Evolutionary conservation across 2,329 filamentous ascomycete genomes (phyloP).

Genomic region (Apiospora koreana): DNA sequence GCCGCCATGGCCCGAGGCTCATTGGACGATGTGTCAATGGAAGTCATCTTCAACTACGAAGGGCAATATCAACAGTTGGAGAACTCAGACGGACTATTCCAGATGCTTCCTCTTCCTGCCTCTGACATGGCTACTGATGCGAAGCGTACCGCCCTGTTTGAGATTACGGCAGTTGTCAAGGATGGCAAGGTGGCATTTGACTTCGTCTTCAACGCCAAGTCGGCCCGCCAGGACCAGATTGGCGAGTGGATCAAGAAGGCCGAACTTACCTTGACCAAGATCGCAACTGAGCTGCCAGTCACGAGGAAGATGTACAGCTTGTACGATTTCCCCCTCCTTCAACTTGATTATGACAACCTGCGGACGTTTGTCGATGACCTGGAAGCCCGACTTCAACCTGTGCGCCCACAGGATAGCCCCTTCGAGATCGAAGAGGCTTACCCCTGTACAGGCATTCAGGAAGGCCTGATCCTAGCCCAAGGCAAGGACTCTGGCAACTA

Average conservation of each 20-base stretch:
- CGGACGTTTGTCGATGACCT: background rate
- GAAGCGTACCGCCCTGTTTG: conserved; percentile 2
- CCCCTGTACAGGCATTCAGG: conserved; percentile 13
- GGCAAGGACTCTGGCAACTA: conserved; percentile 14
- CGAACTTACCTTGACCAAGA: conserved; percentile 2
- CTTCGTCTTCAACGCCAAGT: conserved; percentile 11
- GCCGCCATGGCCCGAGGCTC: background rate
- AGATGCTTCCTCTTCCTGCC: conserved; percentile 13
- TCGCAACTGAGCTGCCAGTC: conserved; percentile 3
- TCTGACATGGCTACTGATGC: background rate
- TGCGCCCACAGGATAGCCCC: background rate
- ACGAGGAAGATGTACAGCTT: conserved; percentile 10
- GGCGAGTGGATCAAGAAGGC: conserved; percentile 12
- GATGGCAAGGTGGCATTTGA: conserved; percentile 11
- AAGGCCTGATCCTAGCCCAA: conserved; percentile 14
- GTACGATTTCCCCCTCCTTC: conserved; percentile 12
- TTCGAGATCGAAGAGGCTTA: conserved; percentile 14
- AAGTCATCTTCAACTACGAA: conserved; percentile 16
- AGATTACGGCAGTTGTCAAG: conserved; percentile 12
- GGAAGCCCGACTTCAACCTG: background rate
- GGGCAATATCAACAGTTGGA: conserved; percentile 15
- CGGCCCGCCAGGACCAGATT: conserved; percentile 12
- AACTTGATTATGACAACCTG: conserved; percentile 9
- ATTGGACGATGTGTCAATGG: background rate
- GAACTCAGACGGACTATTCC: conserved; percentile 11